A percentile compares a stretch with the other conserved stretches of the same genome.
Conservation (phyloP, 305 asterid species). For the Fraxinus greggii region DNA sequence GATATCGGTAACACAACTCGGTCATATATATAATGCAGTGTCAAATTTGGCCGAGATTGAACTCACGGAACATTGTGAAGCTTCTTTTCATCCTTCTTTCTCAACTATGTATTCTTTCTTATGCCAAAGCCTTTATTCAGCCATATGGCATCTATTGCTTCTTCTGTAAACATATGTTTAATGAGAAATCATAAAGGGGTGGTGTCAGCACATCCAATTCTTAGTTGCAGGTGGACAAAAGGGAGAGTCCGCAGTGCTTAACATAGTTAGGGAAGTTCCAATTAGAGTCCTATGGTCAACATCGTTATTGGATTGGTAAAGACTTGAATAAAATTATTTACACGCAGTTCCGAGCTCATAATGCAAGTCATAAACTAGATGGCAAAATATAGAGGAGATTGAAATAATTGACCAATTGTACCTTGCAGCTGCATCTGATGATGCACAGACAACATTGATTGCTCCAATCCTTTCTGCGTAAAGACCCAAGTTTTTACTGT, state of each 20-base stretch:
- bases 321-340: not conserved
- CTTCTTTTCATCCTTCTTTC: not conserved
- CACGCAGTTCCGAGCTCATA: not conserved
- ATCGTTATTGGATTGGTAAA: not conserved
- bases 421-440: conserved; percentile 87
- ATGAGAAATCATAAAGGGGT: not conserved
- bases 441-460: conserved; percentile 80
- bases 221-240: not conserved
- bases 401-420: conserved; percentile 25
- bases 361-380: not conserved
- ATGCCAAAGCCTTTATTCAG: not conserved
- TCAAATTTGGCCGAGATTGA: not conserved
- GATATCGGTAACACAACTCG: not conserved
- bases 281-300: not conserved
- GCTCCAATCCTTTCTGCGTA: conserved; percentile 98
- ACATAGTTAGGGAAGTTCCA: not conserved
- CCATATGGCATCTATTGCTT: not conserved
- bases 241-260: not conserved
- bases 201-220: not conserved
- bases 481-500: conserved; percentile 91
- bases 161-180: not conserved
- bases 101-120: not conserved
- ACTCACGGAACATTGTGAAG: not conserved
- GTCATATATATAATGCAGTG: not conserved
- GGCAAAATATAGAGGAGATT: conserved; percentile 9